Evolutionary conservation across 75 land plant species (phyloP), one percentile per base, ranked within the genome.

Genomic region (Picea sitchensis): DNA sequence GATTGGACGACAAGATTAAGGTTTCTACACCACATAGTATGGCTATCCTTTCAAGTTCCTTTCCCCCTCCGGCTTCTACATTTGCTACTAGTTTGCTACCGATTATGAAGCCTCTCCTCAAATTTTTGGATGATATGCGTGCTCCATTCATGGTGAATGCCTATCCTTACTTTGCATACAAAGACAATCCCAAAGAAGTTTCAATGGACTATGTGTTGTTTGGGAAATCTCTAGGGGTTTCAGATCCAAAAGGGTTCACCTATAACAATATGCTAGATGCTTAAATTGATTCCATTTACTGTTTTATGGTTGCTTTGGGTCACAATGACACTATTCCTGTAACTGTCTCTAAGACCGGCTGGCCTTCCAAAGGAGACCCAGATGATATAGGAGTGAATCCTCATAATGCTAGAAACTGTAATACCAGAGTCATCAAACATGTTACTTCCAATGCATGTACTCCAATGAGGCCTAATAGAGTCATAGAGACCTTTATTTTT

Each of bases 351-450:
- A 88, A 87, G 67, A 87, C 88, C 2, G 88, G 88, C 0, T 87
- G 88, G 88, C 88, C 88, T 18, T 83, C 84, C 5, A 58, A 41
- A 21, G 87, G 87, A 20, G 73, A 82, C 36, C 58, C 59, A 8
- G 77, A 74, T 7, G 93, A 94, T 31, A 59, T 61, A 0, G 96
- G 84, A 7, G 90, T 90, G 20, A 82, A 83, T 5, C 74, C 76
- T 11, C 78, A 86, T 17, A 94, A 94, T 65, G 96, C 96, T 3
- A 54, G 65, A 80, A 65, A 58, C 11, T 94, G 90, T 65, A 88
- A 87, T 60, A 71, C 65, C 0, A 84, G 79, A 20, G 59, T 94
- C 78, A 76, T 92, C 20, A 75, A 51, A 71, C 79, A 84, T 11
- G 77, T 65, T 0, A 62, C 65, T 58, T 31, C 77, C 32, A 76